Evolutionary conservation across 2,329 filamentous ascomycete species (phyloP), one percentile per base, ranked within the genome.

Genomic region (Rhexocercosporidium sp.): DNA sequence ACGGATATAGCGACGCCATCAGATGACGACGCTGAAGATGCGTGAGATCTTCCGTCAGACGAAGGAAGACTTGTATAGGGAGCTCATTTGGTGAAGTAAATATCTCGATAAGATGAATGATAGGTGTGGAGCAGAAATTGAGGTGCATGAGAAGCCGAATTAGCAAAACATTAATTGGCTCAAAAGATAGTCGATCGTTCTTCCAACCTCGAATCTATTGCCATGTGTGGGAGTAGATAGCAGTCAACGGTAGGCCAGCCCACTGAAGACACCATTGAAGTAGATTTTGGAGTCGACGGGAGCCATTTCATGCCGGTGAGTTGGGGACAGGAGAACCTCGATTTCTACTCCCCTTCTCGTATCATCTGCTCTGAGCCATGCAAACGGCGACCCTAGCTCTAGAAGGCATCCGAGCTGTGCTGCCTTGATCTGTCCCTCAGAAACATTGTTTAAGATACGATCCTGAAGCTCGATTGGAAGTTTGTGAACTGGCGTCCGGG

Each of bases 401-500:
- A 65, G 59, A 18, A 67, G 18, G 31, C 62, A 65, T 18, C 68
- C 68, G 8, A 67, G 37, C 22, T 49, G 57, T 25, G 68, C 68
- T 39, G 61, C 54, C 62, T 67, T 62, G 20, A 69, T 12, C 11
- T 49, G 61, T 20, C 59, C 65, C 39, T 67, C 41, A 18, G 65
- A 69, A 8, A 67, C 59, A 53, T 63, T 37, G 25, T 41, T 46
- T 22, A 69, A 37, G 25, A 69, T 66, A 14, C 65, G 68, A 37
- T 69, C 62, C 62, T 67, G 65, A 29, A 67, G 60, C 41, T 69
- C 68, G 6, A 69, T 1, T 2, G 68, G 68, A 18, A 69, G 59
- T 14, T 41, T 63, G 41, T 69, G 62, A 16, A 69, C 22, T 16
- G 31, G 8, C 14, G 67, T 57, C 8, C 22, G 54, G 14, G 54